These are phyloP conservation scores for Pneumocystis oryctolagi DNA, from an alignment of 1,139 yeast species.

Conservation along the genomic window DNA sequence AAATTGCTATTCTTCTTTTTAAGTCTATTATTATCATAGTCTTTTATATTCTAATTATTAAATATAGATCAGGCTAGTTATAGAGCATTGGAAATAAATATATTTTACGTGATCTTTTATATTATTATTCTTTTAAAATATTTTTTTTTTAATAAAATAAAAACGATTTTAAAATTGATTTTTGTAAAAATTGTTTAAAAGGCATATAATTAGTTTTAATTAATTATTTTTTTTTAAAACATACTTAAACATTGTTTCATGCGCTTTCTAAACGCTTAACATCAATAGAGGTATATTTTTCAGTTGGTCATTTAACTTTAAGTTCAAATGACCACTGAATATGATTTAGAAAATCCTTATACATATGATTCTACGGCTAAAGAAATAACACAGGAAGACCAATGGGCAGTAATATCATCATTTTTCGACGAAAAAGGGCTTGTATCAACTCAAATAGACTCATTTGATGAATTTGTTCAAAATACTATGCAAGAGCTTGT, in stretches of 20 bases:
- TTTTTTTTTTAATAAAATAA: not conserved
- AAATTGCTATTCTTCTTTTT: conserved; percentile 65
- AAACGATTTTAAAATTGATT: not conserved
- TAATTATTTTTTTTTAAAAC: not conserved
- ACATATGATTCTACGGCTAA: not conserved
- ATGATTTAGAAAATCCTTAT: not conserved
- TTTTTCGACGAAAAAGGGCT: conserved; percentile 93
- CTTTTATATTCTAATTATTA: conserved; percentile 28
- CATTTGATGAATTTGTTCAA: conserved; percentile 95
- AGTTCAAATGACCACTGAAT: not conserved
- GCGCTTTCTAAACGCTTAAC: not conserved
- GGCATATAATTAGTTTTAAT: not conserved
- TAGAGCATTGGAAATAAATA: not conserved
- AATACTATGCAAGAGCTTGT: conserved; percentile 93
- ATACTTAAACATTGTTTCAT: not conserved
- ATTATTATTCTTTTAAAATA: not conserved
- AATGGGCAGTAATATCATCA: conserved; percentile 95
- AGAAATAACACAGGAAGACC: conserved; percentile 90
- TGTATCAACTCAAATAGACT: conserved; percentile 94
- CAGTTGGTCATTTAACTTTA: not conserved
- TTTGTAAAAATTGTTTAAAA: not conserved
- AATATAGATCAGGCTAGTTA: conserved; percentile 18
- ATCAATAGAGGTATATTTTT: not conserved
- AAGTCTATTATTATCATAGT: conserved; percentile 25
- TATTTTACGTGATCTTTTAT: not conserved